A percentile compares a stretch with the other conserved stretches of the same genome.
Conservation (phyloP, 139 green algal species). For the Asterochloris sp. region DNA sequence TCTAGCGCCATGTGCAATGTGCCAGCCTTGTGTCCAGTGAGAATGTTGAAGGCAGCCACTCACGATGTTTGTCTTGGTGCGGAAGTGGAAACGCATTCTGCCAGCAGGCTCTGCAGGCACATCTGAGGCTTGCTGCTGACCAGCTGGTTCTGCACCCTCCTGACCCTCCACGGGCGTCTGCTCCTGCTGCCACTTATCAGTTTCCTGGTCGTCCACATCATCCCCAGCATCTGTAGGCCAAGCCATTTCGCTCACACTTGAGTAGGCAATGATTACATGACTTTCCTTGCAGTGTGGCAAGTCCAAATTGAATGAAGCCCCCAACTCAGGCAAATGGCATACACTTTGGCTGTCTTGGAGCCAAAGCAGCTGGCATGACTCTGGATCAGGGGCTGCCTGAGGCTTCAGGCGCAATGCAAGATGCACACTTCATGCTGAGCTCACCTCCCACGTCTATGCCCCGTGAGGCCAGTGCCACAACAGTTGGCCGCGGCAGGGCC, state of each 20-base stretch:
- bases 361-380: background rate
- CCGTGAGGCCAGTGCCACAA: constrained; percentile 5
- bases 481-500: constrained; percentile 8
- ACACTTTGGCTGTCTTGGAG: background rate
- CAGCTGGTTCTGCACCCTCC: too few relatives aligned
- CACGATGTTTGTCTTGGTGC: too few relatives aligned
- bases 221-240: too few relatives aligned
- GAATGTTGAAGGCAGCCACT: background rate
- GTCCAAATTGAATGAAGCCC: background rate
- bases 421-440: background rate
- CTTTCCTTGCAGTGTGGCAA: background rate
- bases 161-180: too few relatives aligned
- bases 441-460: constrained; percentile 3
- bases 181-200: too few relatives aligned
- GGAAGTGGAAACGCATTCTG: background rate
- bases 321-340: background rate
- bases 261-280: background rate
- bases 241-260: background rate
- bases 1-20: background rate
- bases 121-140: background rate
- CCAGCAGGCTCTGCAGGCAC: background rate
- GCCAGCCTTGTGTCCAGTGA: background rate
- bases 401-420: background rate
- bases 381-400: background rate
- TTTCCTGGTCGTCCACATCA: too few relatives aligned